A percentile compares a stretch with the other conserved stretches of the same genome.
phyloP scores from a whole-genome alignment of 2,329 filamentous ascomycete genomes.

The Tolypocladium nubicola region DNA sequence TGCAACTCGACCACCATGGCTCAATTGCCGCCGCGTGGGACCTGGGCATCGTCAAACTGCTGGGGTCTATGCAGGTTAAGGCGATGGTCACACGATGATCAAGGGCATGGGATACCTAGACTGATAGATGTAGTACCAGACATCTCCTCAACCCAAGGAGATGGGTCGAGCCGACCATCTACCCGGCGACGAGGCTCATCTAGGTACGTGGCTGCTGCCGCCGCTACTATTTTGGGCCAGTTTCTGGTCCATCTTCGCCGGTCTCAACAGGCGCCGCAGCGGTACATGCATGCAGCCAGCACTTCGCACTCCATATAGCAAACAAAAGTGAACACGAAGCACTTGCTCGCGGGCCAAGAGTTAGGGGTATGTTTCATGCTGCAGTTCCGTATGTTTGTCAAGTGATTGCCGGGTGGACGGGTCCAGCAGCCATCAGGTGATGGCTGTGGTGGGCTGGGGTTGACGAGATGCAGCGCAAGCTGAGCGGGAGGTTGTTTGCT shows the following conservation, averaged over 20 bases:
- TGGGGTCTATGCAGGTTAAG: neutral
- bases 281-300: neutral
- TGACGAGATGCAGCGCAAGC: neutral
- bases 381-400: neutral
- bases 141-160: neutral
- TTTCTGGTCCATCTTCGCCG: neutral
- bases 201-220: neutral
- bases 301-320: neutral
- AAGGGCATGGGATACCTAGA: neutral
- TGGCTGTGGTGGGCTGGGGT: neutral
- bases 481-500: neutral
- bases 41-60: neutral
- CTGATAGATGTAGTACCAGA: neutral
- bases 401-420: neutral
- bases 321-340: neutral
- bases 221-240: neutral
- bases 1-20: neutral
- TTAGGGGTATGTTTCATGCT: neutral
- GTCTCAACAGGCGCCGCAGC: neutral
- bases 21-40: neutral
- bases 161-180: neutral
- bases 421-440: neutral
- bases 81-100: neutral
- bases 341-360: neutral
- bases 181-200: neutral